Base-by-base conservation (phyloP, 768 basidiomycete genomes). In the Omphalotus guepiniiformis region DNA sequence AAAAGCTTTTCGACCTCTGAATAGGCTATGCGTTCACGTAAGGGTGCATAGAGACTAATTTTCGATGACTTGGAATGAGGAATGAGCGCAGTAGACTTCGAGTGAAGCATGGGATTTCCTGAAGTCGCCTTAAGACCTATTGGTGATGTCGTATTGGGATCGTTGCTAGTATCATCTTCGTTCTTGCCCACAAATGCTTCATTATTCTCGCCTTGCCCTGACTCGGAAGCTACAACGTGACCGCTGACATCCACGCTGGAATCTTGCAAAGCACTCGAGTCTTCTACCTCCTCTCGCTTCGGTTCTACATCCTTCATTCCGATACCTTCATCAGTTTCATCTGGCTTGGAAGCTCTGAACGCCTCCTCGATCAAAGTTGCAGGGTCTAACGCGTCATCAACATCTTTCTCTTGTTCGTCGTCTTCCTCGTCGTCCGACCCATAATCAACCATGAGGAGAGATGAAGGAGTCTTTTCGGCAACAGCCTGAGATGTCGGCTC, bases 361-460 rank as follows among this genome's bases (percentile, higher is more conserved):
- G 79, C 83, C 15, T 83, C 84, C 50, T 81, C 74, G n/a, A 88
- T 64, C 2, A 70, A 60, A 5, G 65, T 57, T 6, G 71, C 61
- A 7, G 84, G 73, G 49, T 83, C 81, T 16, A 88, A 70, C 4
- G 69, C 70, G 60, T 89, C 80, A n/a, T 78, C 62, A 12, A 82
- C 68, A 37, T 80, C 80, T 50, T 69, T 68, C 45, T 79, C 76
- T 46, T 65, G 72, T 11, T 80, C 78, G 25, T 77, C 75, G 4
- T 83, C 79, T 16, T 83, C 82, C 21, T 78, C 78, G 19, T 85
- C 84, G 18, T 83, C 80, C 7, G 85, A 85, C 32, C 72, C 77
- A 48, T 82, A 81, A 52, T 80, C 78, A 30, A 69, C 66, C 38
- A 74, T 62, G 35, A 75, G 53, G 6, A 70, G 64, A 21, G 63